These are phyloP conservation scores for Mycena chlorophos DNA, from an alignment of 768 basidiomycete genomes.

Conservation along the genomic window DNA sequence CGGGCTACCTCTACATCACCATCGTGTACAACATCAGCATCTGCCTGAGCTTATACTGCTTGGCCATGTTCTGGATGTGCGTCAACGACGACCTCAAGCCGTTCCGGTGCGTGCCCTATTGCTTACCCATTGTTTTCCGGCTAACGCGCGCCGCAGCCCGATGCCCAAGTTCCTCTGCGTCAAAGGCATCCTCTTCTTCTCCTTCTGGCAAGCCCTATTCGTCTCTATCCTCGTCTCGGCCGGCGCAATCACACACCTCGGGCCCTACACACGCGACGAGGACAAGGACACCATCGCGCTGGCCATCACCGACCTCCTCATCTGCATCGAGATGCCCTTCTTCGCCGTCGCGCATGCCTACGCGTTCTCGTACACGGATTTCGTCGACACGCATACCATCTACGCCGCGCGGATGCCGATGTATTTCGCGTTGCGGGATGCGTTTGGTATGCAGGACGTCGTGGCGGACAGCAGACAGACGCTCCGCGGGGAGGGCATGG, in stretches of 20 bases:
- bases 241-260: slow-evolving; percentile 71
- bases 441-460: slow-evolving; percentile 85
- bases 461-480: slow-evolving; percentile 83
- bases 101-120: slow-evolving; percentile 58
- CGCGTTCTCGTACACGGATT: slow-evolving; percentile 91
- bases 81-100: slow-evolving; percentile 87
- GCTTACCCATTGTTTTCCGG: neutral
- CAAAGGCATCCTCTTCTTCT: slow-evolving; percentile 97
- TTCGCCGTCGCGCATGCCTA: slow-evolving; percentile 95
- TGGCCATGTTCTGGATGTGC: slow-evolving; percentile 96
- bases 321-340: slow-evolving; percentile 96
- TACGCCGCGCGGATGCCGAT: slow-evolving; percentile 90
- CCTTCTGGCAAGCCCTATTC: slow-evolving; percentile 92
- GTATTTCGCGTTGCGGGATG: slow-evolving; percentile 83
- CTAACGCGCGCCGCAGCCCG: slow-evolving; percentile 51
- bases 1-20: slow-evolving; percentile 90
- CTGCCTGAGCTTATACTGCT: slow-evolving; percentile 79
- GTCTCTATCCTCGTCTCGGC: slow-evolving; percentile 89
- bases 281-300: slow-evolving; percentile 69
- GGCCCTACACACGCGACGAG: slow-evolving; percentile 84
- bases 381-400: slow-evolving; percentile 54
- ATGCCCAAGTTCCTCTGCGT: slow-evolving; percentile 98
- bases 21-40: slow-evolving; percentile 85
- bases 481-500: slow-evolving; percentile 84
- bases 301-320: slow-evolving; percentile 85